Base-by-base conservation (phyloP, 2,329 filamentous ascomycete species). In the Mycosphaerella sp. region DNA sequence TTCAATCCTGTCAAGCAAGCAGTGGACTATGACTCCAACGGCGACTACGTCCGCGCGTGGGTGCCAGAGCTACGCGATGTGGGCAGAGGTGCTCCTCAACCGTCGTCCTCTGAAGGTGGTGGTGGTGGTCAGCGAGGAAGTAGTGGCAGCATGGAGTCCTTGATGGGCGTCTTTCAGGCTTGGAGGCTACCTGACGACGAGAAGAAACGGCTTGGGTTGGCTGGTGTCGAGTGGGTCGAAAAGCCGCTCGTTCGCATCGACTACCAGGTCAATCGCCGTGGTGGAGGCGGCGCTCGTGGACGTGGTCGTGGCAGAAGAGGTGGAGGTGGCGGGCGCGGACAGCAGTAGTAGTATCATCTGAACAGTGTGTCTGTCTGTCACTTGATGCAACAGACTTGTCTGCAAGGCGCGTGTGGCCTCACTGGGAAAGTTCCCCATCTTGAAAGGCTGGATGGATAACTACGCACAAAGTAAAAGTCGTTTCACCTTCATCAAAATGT, bases 1-100 rank as follows among this genome's bases (percentile, higher is more conserved):
- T 90, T 90, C 74, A 91, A 91, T 62, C 86, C 86, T 0, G 81
- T 91, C 43, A 90, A 90, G 66, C 87, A 91, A 65, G 84, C 82
- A 0, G 79, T 86, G 39, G 85, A 89, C 57, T 90, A 91, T 62
- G 87, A 91, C 64, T 75, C 76, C 2, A 71, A 81, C 0, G 87
- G 85, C 2, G 71, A 76, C 6, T 91, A 88, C 58, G 81, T 89
- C 7, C 79, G 79, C n/a, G 73, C 78, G 2, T 91, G 87, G 87
- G 74, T 90, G 0, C 78, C 80, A 0, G 87, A 91, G 64, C 64
- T 89, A 21, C 72, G 76, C 1, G 65, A 71, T 0, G 67, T 89
- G 0, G 69, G 64, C 2, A 48, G 53, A 27, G 42, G 34, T 13
- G 44, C 34, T n/a, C 34, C 28, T 16, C 17, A 46, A 5, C n/a